Conservation (phyloP, 768 basidiomycete species). For the Ephemerocybe angulata region DNA sequence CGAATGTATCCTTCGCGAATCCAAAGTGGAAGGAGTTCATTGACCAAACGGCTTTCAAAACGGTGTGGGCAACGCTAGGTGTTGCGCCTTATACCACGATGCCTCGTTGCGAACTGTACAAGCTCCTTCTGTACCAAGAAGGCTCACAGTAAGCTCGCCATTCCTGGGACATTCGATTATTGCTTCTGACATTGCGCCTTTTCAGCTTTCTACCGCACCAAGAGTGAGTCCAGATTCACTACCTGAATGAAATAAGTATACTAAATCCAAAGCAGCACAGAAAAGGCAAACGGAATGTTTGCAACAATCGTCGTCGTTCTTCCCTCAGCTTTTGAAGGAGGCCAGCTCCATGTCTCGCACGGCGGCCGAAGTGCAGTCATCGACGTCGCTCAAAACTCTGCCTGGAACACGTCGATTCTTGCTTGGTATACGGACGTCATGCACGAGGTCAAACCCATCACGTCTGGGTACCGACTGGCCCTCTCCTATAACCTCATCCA, state of each 20-base stretch:
- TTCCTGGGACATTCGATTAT: neutral
- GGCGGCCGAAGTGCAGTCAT: conserved; percentile 19
- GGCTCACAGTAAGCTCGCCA: conserved; percentile 46
- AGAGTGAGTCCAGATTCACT: conserved; percentile 32
- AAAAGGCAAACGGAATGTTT: conserved; percentile 36
- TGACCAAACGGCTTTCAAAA: conserved; percentile 20
- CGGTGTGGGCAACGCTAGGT: conserved; percentile 35
- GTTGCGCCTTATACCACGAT: conserved; percentile 24
- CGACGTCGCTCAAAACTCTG: conserved; percentile 21
- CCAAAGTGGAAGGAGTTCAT: conserved; percentile 37
- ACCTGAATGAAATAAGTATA: neutral
- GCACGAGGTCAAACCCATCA: conserved; percentile 37
- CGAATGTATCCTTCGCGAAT: conserved; percentile 36
- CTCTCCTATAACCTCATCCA: conserved; percentile 39
- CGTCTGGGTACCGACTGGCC: conserved; percentile 36
- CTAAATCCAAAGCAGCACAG: conserved; percentile 26
- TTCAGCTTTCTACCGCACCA: conserved; percentile 43
- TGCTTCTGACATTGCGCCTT: conserved; percentile 2
- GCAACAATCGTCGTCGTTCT: conserved; percentile 38
- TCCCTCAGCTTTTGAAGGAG: conserved; percentile 36
- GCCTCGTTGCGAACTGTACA: conserved; percentile 41
- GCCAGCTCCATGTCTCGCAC: conserved; percentile 31
- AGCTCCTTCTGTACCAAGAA: conserved; percentile 44
- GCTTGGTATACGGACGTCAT: conserved; percentile 40
- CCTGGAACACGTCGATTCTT: conserved; percentile 25